These are phyloP conservation scores for Kitagawia praeruptora DNA, from an alignment of 129 eudicot species.

Conservation along the genomic window DNA sequence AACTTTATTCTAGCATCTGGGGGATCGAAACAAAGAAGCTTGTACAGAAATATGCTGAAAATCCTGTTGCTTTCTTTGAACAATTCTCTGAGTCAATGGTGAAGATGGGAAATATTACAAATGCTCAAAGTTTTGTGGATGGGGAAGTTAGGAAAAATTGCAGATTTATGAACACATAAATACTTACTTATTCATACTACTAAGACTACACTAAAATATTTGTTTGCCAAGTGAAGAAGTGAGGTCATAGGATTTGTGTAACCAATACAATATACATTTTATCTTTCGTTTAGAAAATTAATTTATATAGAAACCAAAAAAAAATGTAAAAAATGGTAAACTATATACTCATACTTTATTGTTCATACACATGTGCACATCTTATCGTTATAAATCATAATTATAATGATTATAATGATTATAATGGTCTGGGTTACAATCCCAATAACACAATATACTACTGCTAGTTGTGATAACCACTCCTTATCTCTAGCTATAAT, in stretches of 20 bases:
- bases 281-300: no score
- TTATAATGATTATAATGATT: no score
- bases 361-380: no score
- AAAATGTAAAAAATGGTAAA: no score
- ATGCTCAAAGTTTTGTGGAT: conserved; percentile 56
- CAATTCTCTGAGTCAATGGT: conserved; percentile 95
- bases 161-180: conserved; percentile 75
- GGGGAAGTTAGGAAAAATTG: conserved; percentile 95
- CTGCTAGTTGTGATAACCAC: no score
- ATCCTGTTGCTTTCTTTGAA: conserved; percentile 55
- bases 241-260: conserved; percentile 8
- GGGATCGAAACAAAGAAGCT: conserved; percentile 64
- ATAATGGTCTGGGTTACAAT: no score
- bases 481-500: no score
- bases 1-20: conserved; percentile 66
- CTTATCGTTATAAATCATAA: no score
- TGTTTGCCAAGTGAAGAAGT: conserved; percentile 16
- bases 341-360: no score
- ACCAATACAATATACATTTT: neutral
- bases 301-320: no score
- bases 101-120: conserved; percentile 78
- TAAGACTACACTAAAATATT: neutral
- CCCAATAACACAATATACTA: no score
- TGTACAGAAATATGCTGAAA: conserved; percentile 56
- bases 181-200: neutral